Conservation (phyloP, 2,329 filamentous ascomycete genomes). For the Cordyceps javanica region DNA sequence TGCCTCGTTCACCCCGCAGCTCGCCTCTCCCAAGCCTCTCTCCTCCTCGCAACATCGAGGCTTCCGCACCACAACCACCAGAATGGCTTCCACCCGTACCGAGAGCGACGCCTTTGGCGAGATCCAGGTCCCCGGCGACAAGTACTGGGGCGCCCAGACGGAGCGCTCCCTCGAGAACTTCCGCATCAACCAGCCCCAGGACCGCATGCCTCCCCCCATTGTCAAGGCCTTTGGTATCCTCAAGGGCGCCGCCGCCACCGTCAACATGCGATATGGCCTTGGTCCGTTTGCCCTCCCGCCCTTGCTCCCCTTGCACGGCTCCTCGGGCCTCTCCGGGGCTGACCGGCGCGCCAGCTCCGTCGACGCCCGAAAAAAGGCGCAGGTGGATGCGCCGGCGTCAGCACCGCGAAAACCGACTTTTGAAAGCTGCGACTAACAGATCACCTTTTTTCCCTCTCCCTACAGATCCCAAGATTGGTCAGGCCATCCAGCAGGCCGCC, state of each 20-base stretch:
- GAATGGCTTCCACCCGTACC: constrained; percentile 60
- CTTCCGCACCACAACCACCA: constrained; percentile 23
- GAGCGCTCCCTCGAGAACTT: constrained; percentile 96
- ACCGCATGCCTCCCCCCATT: constrained; percentile 93
- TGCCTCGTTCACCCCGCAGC: constrained; percentile 7
- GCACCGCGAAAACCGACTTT: neutral
- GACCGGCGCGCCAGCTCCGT: neutral
- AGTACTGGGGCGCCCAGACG: constrained; percentile 98
- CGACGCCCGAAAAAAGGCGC: constrained; percentile 6
- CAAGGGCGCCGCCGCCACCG: constrained; percentile 91
- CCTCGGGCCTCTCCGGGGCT: neutral
- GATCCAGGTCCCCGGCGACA: constrained; percentile 83
- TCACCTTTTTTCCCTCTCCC: too few species aligned
- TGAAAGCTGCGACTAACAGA: too few species aligned
- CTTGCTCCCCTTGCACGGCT: neutral
- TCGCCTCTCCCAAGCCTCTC: neutral
- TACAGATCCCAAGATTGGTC: constrained; percentile 69
- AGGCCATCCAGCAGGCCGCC: constrained; percentile 92
- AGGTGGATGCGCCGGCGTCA: neutral
- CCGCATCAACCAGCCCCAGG: constrained; percentile 98
- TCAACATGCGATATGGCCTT: constrained; percentile 92
- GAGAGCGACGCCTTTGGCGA: constrained; percentile 98
- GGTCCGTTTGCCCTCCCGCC: constrained; percentile 36
- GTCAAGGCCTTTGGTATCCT: constrained; percentile 92
- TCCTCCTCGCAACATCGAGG: constrained; percentile 7